Evolutionary conservation across 371 early-diverging fungal species (phyloP).

Genomic region (Mortierella sp.): DNA sequence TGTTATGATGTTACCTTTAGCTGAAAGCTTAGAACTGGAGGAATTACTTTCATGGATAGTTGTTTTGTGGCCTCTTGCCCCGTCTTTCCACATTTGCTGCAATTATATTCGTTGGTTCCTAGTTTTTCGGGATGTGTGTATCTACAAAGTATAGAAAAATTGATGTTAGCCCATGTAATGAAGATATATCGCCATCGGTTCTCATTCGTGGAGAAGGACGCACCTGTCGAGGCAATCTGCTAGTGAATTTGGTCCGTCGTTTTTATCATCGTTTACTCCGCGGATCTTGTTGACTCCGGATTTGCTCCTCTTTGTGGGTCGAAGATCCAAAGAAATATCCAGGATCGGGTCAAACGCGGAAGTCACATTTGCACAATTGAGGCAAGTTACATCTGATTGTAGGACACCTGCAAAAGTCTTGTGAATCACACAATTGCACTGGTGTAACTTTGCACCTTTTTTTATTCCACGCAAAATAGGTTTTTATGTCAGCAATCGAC

Average conservation of each 20-base stretch:
- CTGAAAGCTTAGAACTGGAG: slow-evolving; percentile 91
- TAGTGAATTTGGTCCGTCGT: slow-evolving; percentile 55
- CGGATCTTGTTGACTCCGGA: slow-evolving; percentile 43
- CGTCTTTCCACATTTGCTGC: slow-evolving; percentile 77
- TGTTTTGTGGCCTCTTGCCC: slow-evolving; percentile 88
- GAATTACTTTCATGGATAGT: slow-evolving; percentile 85
- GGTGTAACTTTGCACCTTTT: slow-evolving; percentile 47
- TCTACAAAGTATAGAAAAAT: slow-evolving; percentile 56
- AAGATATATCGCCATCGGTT: neutral
- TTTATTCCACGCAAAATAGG: neutral
- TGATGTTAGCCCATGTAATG: neutral
- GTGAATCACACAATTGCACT: slow-evolving; percentile 92
- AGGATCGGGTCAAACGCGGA: slow-evolving; percentile 90
- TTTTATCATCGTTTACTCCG: slow-evolving; percentile 34
- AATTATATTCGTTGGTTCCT: slow-evolving; percentile 78
- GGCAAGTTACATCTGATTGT: slow-evolving; percentile 91
- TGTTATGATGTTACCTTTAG: slow-evolving; percentile 72
- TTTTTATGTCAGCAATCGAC: neutral
- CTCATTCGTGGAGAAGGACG: neutral
- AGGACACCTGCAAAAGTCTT: slow-evolving; percentile 91
- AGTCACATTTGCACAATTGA: slow-evolving; percentile 84
- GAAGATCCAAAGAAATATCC: slow-evolving; percentile 91
- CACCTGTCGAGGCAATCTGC: slow-evolving; percentile 72
- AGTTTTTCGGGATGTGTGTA: slow-evolving; percentile 84
- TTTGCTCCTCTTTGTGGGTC: slow-evolving; percentile 59